Evolutionary conservation across 148 eudicot species (phyloP).

Genomic region (Silene conica): DNA sequence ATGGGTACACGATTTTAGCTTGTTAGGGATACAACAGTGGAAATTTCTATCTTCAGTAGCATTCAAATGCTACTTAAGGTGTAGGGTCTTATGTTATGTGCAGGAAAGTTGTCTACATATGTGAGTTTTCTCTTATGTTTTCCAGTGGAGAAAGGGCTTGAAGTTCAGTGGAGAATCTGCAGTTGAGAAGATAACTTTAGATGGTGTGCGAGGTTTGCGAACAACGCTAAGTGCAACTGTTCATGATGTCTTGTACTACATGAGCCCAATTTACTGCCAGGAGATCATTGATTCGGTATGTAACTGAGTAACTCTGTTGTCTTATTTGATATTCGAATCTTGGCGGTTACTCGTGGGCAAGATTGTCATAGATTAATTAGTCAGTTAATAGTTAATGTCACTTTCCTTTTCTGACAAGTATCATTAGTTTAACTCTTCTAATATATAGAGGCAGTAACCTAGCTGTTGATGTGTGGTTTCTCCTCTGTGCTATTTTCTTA

Average conservation of each 20-base stretch:
- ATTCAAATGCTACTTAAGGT: background rate
- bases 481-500: background rate
- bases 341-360: background rate
- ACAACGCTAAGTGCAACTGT: slow-evolving; percentile 87
- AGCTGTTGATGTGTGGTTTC: background rate
- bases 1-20: background rate
- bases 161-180: slow-evolving; percentile 93
- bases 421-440: background rate
- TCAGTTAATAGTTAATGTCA: background rate
- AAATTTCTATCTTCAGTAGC: too few species aligned
- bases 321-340: background rate
- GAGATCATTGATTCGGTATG: slow-evolving; percentile 87
- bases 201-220: slow-evolving; percentile 87
- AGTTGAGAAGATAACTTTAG: slow-evolving; percentile 74
- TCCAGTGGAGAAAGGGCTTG: slow-evolving; percentile 92
- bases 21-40: background rate
- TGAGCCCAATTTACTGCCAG: slow-evolving; percentile 99
- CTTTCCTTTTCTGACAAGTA: background rate
- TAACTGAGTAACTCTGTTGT: slow-evolving; percentile 25
- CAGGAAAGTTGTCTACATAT: background rate
- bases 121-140: slow-evolving; percentile 16
- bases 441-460: background rate
- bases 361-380: background rate
- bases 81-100: background rate
- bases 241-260: slow-evolving; percentile 96